phyloP scores from a whole-genome alignment of 352 stramenopile species.

The Phytopythium cucurbitacearum region DNA sequence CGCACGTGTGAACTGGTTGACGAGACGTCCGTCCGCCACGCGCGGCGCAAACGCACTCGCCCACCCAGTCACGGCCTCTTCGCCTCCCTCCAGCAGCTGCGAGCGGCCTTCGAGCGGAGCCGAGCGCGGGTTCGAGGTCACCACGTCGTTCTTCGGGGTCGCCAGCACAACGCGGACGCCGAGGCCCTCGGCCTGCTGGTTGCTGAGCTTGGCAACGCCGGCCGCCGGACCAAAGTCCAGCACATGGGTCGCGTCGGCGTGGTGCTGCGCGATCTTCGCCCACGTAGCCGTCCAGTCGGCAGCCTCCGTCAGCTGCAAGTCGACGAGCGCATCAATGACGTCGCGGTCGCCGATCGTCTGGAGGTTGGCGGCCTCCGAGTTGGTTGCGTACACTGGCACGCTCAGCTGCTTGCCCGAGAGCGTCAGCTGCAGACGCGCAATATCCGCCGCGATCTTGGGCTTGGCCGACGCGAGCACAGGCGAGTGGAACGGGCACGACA shows the following conservation, averaged over 20 bases:
- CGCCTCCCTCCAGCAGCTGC: slow-evolving; percentile 28
- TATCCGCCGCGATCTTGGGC: slow-evolving; percentile 38
- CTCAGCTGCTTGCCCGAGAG: slow-evolving; percentile 48
- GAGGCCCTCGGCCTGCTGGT: slow-evolving; percentile 37
- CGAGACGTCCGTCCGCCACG: slow-evolving; percentile 45
- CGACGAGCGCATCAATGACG: slow-evolving; percentile 41
- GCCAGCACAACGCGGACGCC: slow-evolving; percentile 50
- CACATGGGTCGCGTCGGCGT: slow-evolving; percentile 53
- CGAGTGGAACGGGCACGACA: slow-evolving; percentile 82
- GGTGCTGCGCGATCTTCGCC: slow-evolving; percentile 23
- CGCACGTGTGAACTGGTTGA: slow-evolving; percentile 67
- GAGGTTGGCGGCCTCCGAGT: slow-evolving; percentile 40
- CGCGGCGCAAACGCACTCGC: slow-evolving; percentile 42
- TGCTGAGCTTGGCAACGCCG: slow-evolving; percentile 50
- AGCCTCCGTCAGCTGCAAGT: slow-evolving; percentile 59
- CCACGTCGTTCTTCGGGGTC: slow-evolving; percentile 32
- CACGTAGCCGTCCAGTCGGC: slow-evolving; percentile 64
- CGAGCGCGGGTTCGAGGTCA: slow-evolving; percentile 14
- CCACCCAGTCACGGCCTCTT: slow-evolving; percentile 30
- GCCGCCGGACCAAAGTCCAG: slow-evolving; percentile 72
- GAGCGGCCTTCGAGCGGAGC: slow-evolving; percentile 34
- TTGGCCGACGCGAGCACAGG: slow-evolving; percentile 36
- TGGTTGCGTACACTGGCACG: slow-evolving; percentile 65
- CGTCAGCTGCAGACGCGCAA: slow-evolving; percentile 35
- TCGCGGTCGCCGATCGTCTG: slow-evolving; percentile 36